A percentile compares a stretch with the other conserved stretches of the same genome.
phyloP scores from a whole-genome alignment of 148 eudicot genomes.

The Selenicereus undatus region DNA sequence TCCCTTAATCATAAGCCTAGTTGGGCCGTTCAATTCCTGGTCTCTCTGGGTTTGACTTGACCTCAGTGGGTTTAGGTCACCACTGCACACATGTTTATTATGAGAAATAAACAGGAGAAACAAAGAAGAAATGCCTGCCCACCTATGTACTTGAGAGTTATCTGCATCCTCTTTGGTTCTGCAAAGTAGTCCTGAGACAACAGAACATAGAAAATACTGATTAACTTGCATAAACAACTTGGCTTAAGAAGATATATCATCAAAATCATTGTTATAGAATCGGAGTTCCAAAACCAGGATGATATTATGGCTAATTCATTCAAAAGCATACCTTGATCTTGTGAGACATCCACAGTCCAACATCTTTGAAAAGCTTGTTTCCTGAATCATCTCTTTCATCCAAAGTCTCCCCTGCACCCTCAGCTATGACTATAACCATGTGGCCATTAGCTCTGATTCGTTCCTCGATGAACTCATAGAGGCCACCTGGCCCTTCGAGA shows the following conservation, averaged over 20 bases:
- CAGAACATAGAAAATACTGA: not conserved
- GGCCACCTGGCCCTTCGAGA: conserved; percentile 88
- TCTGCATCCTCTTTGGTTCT: conserved; percentile 33
- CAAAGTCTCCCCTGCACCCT: conserved; percentile 78
- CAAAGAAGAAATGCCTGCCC: conserved; percentile 21
- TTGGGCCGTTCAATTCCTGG: conserved; percentile 28
- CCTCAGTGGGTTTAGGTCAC: not conserved
- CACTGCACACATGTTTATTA: not conserved
- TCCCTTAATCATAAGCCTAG: too few relatives aligned
- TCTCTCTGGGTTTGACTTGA: not conserved
- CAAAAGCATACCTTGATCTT: conserved; percentile 53
- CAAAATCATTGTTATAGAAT: not conserved
- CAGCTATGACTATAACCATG: conserved; percentile 91
- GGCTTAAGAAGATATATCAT: not conserved
- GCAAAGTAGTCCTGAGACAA: conserved; percentile 66
- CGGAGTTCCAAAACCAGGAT: not conserved
- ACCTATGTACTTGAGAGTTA: conserved; percentile 94
- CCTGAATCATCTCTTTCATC: conserved; percentile 72
- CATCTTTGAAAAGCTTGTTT: conserved; percentile 69
- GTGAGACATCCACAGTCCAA: conserved; percentile 83
- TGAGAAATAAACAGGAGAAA: not conserved
- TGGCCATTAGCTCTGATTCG: conserved; percentile 80
- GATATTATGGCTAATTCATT: not conserved
- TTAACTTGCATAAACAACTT: not conserved
- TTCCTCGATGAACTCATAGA: conserved; percentile 63